phyloP scores from a whole-genome alignment of 192 early-diverging fungal species.

The Umbelopsis vinacea region DNA sequence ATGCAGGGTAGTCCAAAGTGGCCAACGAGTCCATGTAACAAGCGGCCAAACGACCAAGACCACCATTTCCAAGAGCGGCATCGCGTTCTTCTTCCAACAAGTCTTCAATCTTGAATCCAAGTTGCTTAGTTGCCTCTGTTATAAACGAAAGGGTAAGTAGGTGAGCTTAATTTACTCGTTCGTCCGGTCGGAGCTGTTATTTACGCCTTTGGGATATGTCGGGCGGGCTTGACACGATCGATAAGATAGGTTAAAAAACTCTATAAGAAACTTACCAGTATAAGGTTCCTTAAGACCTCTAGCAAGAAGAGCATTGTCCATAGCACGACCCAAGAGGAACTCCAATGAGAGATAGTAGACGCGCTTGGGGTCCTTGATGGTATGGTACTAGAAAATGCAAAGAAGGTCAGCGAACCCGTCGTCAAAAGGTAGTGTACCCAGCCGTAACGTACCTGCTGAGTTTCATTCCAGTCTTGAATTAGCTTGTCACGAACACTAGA shows the following conservation, averaged over 20 bases:
- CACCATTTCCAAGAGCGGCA: slow-evolving; percentile 97
- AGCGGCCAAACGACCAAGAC: slow-evolving; percentile 94
- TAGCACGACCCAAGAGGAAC: slow-evolving; percentile 95
- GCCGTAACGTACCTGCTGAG: slow-evolving; percentile 68
- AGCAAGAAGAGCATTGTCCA: slow-evolving; percentile 96
- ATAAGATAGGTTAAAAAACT: not conserved
- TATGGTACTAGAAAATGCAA: slow-evolving; percentile 55
- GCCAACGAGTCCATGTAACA: slow-evolving; percentile 98
- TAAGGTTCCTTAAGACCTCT: slow-evolving; percentile 83
- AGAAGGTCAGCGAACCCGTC: not conserved
- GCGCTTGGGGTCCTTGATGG: slow-evolving; percentile 84
- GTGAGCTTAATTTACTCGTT: not conserved
- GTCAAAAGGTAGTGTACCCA: too few relatives aligned
- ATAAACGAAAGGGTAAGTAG: not conserved
- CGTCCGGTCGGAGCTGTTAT: not conserved
- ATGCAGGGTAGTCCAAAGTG: slow-evolving; percentile 90
- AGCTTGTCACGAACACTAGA: slow-evolving; percentile 87
- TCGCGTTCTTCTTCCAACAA: slow-evolving; percentile 92
- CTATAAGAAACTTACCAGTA: slow-evolving; percentile 45
- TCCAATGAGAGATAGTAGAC: slow-evolving; percentile 98
- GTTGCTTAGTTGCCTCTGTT: slow-evolving; percentile 60
- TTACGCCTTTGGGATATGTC: too few relatives aligned
- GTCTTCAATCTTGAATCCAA: slow-evolving; percentile 95
- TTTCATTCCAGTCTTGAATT: slow-evolving; percentile 92
- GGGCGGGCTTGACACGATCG: not conserved